Conservation (phyloP, 768 basidiomycete genomes). For the Mycena rebaudengoi region DNA sequence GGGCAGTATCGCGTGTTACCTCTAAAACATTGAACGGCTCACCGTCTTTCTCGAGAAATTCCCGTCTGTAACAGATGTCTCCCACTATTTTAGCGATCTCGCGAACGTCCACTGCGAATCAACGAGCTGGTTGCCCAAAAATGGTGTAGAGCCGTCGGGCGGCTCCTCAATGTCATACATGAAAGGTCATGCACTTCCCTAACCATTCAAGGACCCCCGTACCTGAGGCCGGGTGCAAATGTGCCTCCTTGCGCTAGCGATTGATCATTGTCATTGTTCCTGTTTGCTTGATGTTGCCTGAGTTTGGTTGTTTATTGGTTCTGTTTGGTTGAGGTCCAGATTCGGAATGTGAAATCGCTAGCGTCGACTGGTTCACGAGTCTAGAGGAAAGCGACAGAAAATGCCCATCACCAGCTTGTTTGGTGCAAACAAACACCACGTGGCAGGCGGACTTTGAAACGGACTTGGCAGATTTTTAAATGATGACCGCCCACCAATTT, state of each 20-base stretch:
- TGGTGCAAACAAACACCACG: neutral
- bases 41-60: constrained; percentile 2
- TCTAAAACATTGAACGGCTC: constrained; percentile 14
- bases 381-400: too few species aligned
- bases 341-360: too few species aligned
- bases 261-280: too few species aligned
- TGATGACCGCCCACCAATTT: too few species aligned
- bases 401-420: too few species aligned
- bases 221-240: neutral
- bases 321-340: too few species aligned
- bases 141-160: neutral
- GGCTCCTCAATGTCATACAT: constrained; percentile 1
- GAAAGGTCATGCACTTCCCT: neutral
- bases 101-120: neutral
- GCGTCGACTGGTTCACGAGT: too few species aligned
- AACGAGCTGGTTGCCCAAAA: neutral
- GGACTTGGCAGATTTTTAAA: neutral
- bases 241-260: neutral
- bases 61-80: neutral
- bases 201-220: neutral
- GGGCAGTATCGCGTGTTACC: constrained; percentile 2
- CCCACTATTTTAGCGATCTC: neutral
- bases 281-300: too few species aligned
- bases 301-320: too few species aligned
- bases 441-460: neutral